These are phyloP conservation scores for Vaccinium vitisidaea DNA, from an alignment of 148 eudicot species.

Conservation along the genomic window DNA sequence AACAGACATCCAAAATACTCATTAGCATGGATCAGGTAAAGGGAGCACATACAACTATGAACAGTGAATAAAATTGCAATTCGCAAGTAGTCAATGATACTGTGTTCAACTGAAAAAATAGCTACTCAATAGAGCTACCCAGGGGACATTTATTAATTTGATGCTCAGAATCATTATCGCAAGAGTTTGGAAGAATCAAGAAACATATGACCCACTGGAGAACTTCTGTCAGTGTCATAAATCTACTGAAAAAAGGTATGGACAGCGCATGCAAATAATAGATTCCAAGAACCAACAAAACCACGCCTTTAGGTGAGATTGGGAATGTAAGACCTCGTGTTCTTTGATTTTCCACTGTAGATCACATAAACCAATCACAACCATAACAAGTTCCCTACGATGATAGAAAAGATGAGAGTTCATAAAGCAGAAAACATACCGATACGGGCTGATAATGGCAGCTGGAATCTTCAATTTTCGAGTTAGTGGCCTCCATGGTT, in stretches of 20 bases:
- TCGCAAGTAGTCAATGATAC: background rate
- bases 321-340: background rate
- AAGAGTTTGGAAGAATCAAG: background rate
- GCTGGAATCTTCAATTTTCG: constrained; percentile 82
- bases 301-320: constrained; percentile 10
- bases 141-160: background rate
- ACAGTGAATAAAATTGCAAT: background rate
- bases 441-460: constrained; percentile 79
- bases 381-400: background rate
- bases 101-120: background rate
- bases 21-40: background rate
- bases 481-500: constrained; percentile 93
- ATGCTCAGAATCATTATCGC: background rate
- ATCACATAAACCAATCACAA: background rate
- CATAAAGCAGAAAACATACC: constrained; percentile 38
- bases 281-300: background rate
- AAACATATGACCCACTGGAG: background rate
- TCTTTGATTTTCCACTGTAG: background rate
- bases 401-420: background rate
- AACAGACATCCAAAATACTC: constrained; percentile 8
- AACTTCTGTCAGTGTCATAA: background rate
- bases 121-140: background rate
- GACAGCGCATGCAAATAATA: background rate
- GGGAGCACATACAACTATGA: background rate
- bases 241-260: background rate